Base-by-base conservation (phyloP, 495 filamentous ascomycete genomes). In the Hypoxylon rickii region DNA sequence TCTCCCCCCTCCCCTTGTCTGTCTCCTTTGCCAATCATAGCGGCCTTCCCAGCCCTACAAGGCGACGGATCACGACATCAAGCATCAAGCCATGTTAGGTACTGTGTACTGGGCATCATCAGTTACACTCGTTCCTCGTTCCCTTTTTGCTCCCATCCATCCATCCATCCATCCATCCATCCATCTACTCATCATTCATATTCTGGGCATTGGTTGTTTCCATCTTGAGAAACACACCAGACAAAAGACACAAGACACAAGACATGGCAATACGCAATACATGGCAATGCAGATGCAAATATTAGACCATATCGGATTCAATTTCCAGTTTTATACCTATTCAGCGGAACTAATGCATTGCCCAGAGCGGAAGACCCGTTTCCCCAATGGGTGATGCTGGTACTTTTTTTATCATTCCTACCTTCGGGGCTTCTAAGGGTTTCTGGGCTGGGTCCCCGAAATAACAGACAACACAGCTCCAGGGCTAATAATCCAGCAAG, bases 41-140 rank as follows among this genome's bases (percentile, higher is more conserved):
- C 51, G 31, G 11, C 38, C 26, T 32, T 51, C 34, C 51, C 51
- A 56, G 58, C 51, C 58, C 46, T 56, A 56, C 47, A 56, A 51
- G 47, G 51, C 58, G 51, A 61, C 33, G 21, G 47, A 52, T 46
- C 41, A 53, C 60, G 42, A 49, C 34, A 58, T 51, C 55, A 24
- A 31, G 17, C 8, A 22, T 32, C 17, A 36, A 19, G 4, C 10
- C 24, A 4, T 29, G 10, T 29, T 29, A n/a, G n/a, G n/a, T n/a
- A n/a, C n/a, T n/a, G n/a, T n/a, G n/a, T n/a, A n/a, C n/a, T n/a
- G n/a, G n/a, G n/a, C n/a, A n/a, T n/a, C n/a, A n/a, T n/a, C n/a
- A n/a, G n/a, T n/a, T n/a, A n/a, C n/a, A n/a, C n/a, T n/a, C n/a
- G n/a, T n/a, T n/a, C n/a, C n/a, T n/a, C n/a, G n/a, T n/a, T n/a